phyloP scores from a whole-genome alignment of 75 land plant species.

The Cunninghamia lanceolata region DNA sequence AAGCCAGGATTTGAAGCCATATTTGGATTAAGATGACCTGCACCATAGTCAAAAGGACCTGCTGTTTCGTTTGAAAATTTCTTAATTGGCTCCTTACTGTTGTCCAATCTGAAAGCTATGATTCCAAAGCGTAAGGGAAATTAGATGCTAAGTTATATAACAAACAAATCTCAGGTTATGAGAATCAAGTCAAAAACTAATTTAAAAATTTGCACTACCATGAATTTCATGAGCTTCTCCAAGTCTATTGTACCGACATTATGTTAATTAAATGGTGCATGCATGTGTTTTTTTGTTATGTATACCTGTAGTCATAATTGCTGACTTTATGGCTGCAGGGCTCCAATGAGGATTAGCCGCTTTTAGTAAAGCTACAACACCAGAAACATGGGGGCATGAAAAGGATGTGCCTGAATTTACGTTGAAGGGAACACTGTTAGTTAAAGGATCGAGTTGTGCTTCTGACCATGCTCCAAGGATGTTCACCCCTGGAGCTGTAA shows the following conservation, averaged over 20 bases:
- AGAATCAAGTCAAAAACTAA: background rate
- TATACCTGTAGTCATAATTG: too few relatives aligned
- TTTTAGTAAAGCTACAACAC: too few relatives aligned
- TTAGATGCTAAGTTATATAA: background rate
- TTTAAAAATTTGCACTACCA: background rate
- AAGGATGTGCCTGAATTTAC: slow-evolving; percentile 68
- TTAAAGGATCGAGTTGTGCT: background rate
- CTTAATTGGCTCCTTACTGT: background rate
- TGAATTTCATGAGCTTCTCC: background rate
- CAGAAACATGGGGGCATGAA: slow-evolving; percentile 70
- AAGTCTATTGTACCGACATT: too few relatives aligned
- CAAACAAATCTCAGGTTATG: background rate
- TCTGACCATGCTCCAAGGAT: slow-evolving; percentile 17
- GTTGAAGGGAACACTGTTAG: slow-evolving; percentile 14
- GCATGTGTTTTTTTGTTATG: too few relatives aligned
- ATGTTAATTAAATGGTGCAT: too few relatives aligned
- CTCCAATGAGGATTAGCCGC: slow-evolving; percentile 61
- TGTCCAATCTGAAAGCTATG: background rate
- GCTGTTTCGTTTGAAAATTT: background rate
- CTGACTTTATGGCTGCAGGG: slow-evolving; percentile 71
- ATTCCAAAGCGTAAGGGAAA: background rate
- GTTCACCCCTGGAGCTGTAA: slow-evolving; percentile 18
- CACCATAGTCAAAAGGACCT: slow-evolving; percentile 42
- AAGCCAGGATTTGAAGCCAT: slow-evolving; percentile 39
- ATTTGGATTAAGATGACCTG: slow-evolving; percentile 31